Base-by-base conservation (phyloP, 2,329 filamentous ascomycete species). In the Colletotrichum tamarilloi region DNA sequence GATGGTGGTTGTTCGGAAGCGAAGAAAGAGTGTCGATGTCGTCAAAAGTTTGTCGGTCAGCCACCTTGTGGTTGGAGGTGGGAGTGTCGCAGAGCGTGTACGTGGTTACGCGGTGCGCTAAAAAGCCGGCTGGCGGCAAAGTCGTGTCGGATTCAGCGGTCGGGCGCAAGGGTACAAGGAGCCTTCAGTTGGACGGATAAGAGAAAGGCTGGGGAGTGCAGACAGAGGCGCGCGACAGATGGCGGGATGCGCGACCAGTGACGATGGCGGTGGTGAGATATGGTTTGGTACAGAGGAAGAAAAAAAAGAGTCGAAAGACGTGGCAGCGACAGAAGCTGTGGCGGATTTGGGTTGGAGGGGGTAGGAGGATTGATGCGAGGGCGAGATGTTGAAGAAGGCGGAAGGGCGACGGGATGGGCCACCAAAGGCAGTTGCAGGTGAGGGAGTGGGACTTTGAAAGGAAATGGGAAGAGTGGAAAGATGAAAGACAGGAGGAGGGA, bases 41-140 rank as follows among this genome's bases (percentile, higher is more conserved):
- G 75, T 75, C 75, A 76, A 75, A 75, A 75, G 74, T 77, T 79
- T 77, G 77, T 72, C 71, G 75, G 76, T 79, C 80, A 81, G 80
- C 80, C 77, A 80, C 79, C 77, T 75, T 57, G 30, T 62, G 66
- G 24, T 26, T 56, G 58, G 57, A 60, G 42, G 56, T 56, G 56
- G 60, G 55, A 49, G 58, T 49, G 53, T 49, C 42, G 19, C 42
- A 49, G 42, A 49, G 42, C 42, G 42, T 49, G 42, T 7, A 49
- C 55, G 65, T 72, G 71, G 49, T 67, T 65, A 75, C 72, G 74
- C 73, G 69, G 75, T 75, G 73, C 67, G 74, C 73, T 68, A 72
- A 67, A 67, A 66, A 24, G 67, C 64, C 62, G 64, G 58, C 60
- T 55, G 70, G 46, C 53, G 38, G 49, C 19, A 28, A 58, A 63